Evolutionary conservation across 2,329 filamentous ascomycete genomes (phyloP).

Genomic region (Apiospora rasikravindrae): DNA sequence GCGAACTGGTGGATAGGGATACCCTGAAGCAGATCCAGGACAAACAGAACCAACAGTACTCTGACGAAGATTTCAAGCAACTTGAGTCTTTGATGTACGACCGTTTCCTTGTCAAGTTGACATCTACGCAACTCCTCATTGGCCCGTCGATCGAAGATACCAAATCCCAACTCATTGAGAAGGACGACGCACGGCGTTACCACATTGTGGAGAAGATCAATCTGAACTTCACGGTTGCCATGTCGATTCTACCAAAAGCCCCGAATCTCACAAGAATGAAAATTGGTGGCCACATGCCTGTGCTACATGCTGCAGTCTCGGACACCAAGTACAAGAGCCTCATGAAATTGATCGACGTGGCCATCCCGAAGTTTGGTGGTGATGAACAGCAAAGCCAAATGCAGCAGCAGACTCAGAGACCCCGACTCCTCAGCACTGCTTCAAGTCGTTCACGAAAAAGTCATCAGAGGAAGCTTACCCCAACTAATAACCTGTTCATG

Average conservation of each 20-base stretch:
- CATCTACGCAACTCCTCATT: conserved; percentile 94
- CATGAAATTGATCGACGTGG: conserved; percentile 95
- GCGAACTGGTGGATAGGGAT: conserved; percentile 90
- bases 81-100: conserved; percentile 97
- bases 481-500: conserved; percentile 68
- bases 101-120: conserved; percentile 89
- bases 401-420: conserved; percentile 44
- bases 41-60: conserved; percentile 87
- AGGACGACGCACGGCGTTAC: conserved; percentile 71
- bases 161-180: conserved; percentile 76
- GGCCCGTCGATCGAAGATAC: conserved; percentile 92
- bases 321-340: conserved; percentile 96
- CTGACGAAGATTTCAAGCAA: conserved; percentile 84
- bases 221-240: conserved; percentile 94
- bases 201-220: conserved; percentile 98
- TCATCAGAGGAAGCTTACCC: conserved; percentile 64
- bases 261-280: conserved; percentile 91
- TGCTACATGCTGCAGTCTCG: conserved; percentile 89
- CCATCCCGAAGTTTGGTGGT: conserved; percentile 81
- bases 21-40: conserved; percentile 88
- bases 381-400: conserved; percentile 44
- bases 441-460: conserved; percentile 53
- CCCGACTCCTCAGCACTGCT: conserved; percentile 51
- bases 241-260: conserved; percentile 95
- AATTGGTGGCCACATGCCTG: conserved; percentile 88